A percentile compares a stretch with the other conserved stretches of the same genome.
These are phyloP conservation scores for Helminthosporium solani DNA, from an alignment of 2,329 filamentous ascomycete genomes.

Conservation along the genomic window DNA sequence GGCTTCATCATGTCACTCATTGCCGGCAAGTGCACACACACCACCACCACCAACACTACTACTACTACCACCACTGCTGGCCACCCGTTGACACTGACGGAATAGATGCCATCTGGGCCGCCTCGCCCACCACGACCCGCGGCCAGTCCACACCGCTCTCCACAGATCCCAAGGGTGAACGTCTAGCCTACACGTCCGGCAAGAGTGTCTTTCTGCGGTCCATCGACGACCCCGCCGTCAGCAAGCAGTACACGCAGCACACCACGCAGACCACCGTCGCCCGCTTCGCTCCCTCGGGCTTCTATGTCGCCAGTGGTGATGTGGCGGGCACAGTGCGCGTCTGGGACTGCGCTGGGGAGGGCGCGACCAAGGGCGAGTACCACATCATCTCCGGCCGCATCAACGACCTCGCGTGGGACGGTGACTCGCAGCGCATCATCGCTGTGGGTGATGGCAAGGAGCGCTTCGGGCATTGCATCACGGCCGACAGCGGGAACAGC, in stretches of 20 bases:
- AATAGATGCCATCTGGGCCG: slow-evolving; percentile 74
- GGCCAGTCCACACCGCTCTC: slow-evolving; percentile 89
- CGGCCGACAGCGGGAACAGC: slow-evolving; percentile 85
- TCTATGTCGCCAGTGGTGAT: slow-evolving; percentile 93
- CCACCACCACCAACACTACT: background rate
- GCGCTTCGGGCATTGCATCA: slow-evolving; percentile 90
- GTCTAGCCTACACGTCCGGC: slow-evolving; percentile 92
- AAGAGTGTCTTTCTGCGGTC: slow-evolving; percentile 96
- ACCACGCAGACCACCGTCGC: slow-evolving; percentile 87
- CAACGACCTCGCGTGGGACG: slow-evolving; percentile 97
- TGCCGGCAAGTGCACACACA: slow-evolving; percentile 5
- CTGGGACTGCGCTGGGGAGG: slow-evolving; percentile 85
- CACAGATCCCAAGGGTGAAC: slow-evolving; percentile 82
- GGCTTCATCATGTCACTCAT: slow-evolving; percentile 11
- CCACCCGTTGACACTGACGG: slow-evolving; percentile 49
- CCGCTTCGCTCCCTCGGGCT: slow-evolving; percentile 89
- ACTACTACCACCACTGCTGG: background rate
- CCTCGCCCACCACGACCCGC: slow-evolving; percentile 77
- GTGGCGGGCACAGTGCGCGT: slow-evolving; percentile 80
- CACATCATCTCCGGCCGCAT: slow-evolving; percentile 91
- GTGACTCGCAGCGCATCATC: slow-evolving; percentile 93
- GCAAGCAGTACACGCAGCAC: slow-evolving; percentile 90
- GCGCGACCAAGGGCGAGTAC: slow-evolving; percentile 91
- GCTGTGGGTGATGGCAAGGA: slow-evolving; percentile 95
- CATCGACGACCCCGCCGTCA: slow-evolving; percentile 82